Evolutionary conservation across 2,329 filamentous ascomycete genomes (phyloP).

Genomic region (Juglanconis juglandina): DNA sequence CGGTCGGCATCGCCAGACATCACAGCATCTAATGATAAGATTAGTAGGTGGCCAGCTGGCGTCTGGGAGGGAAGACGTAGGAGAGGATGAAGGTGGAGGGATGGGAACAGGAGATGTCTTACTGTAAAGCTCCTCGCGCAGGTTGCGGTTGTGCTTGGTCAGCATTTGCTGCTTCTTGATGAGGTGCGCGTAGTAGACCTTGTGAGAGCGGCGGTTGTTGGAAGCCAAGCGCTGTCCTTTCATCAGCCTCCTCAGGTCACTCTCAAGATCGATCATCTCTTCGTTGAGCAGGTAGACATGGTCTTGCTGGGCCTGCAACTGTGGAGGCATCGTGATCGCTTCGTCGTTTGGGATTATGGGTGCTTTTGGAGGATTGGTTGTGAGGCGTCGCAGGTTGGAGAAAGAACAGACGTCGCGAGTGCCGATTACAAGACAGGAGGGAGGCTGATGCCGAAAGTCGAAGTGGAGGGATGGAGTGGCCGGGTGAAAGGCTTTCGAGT

Average conservation of each 20-base stretch:
- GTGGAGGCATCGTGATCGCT: not conserved
- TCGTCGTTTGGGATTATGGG: not conserved
- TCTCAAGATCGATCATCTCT: not conserved
- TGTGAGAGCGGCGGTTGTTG: not conserved
- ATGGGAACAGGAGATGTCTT: not conserved
- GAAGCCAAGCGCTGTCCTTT: not conserved
- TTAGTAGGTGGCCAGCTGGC: not conserved
- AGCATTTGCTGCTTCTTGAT: not conserved
- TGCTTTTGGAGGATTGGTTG: not conserved
- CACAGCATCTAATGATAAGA: not conserved
- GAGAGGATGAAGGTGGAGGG: not conserved
- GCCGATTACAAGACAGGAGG: no score
- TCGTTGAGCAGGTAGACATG: not conserved
- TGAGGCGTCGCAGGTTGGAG: not conserved
- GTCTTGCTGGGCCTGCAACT: not conserved
- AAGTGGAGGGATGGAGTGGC: no score
- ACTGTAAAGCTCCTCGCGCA: not conserved
- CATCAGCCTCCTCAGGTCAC: not conserved
- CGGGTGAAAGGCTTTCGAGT: no score
- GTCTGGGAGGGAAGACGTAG: not conserved
- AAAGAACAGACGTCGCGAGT: no score
- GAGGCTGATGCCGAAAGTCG: no score
- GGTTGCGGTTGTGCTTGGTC: not conserved
- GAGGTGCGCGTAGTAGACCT: not conserved
- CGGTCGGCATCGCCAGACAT: not conserved